Base-by-base conservation (phyloP, 2,329 filamentous ascomycete genomes). In the Stagonosporopsis rhizophila region DNA sequence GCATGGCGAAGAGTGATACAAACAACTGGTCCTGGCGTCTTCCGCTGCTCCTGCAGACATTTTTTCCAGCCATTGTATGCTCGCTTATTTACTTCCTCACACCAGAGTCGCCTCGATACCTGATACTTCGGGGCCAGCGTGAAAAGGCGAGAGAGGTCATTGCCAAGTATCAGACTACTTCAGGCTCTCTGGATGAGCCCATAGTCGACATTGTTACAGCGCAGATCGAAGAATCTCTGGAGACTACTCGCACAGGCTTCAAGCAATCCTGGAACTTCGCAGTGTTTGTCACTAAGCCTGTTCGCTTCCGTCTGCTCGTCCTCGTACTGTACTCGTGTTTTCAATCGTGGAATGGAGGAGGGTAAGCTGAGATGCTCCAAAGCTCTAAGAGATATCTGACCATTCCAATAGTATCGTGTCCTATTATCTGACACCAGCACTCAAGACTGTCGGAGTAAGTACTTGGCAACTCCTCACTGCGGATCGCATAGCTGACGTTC, bases 301-400 rank as follows among this genome's bases (percentile, higher is more conserved):
- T 78, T 12, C 68, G 77, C 35, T 82, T 76, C 59, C 74, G 80
- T 22, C 68, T 81, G 4, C 52, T 81, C 1, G 76, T 81, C 9
- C 63, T 82, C 14, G 61, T 78, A 17, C 65, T 82, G 8, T 82
- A 82, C 61, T 80, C 77, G 1, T 53, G 79, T 42, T 81, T 81
- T 63, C 79, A 81, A 58, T 77, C 79, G 50, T 81, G 79, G 79
- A 80, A 79, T 44, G 79, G 79, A 9, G 78, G 79, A 35, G 35
- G 75, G 50, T 52, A 45, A 44, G 49, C 22, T 14, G n/a, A 7
- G 12, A 19, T n/a, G 2, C n/a, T 37, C 11, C n/a, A 20, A 37
- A 37, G 7, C 34, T 20, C 20, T 20, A 5, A 32, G 4, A 15
- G 4, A 15, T n/a, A 9, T 37, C 34, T 37, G 6, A 37, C 34